Evolutionary conservation across 1,139 yeast genomes (phyloP), one percentile per base, ranked within the genome.

Genomic region (Candida gigantensis): DNA sequence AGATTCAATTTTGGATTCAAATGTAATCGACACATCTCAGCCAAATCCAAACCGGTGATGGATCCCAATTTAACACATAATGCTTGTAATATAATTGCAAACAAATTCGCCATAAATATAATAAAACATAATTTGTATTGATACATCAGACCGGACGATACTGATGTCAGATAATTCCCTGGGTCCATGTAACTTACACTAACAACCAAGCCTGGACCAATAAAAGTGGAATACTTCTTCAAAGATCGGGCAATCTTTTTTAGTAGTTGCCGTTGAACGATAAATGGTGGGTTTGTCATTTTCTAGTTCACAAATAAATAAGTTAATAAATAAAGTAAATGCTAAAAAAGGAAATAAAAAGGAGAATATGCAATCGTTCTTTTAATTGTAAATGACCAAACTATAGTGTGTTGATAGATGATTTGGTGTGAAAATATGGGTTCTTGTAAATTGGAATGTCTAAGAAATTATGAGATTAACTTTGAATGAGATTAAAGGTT

Each of bases 131-230:
- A 66, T 49, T 77, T 76, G 55, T 83, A 84, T 40, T 78, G 74
- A 52, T 81, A 84, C 49, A 78, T 77, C 23, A 90, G 84, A 6
- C 92, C 92, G 1, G 89, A 82, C 12, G 85, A 80, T 2, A 84
- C 90, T 1, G 90, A 85, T 0, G 90, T 83, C 34, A 86, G 79
- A 55, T 83, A 84, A 54, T 84, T 84, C 1, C 94, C 94, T 0
- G 92, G 92, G 53, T 84, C 92, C 77, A 84, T 80, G 53, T 84
- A 84, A 1, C 89, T 82, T 26, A 85, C 89, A 11, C 86, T 75
- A 3, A 84, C 85, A 72, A 84, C 74, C 21, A 84, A 62, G 0
- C 94, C 94, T 0, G 94, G 94, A 0, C 94, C 92, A n/a, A 84
- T 65, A 51, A 84, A 84, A 35, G 73, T 66, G 8, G 72, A 58